Evolutionary conservation across 441 rosid genomes (phyloP), one percentile per base, ranked within the genome.

Genomic region (Dalechampia spathulata): DNA sequence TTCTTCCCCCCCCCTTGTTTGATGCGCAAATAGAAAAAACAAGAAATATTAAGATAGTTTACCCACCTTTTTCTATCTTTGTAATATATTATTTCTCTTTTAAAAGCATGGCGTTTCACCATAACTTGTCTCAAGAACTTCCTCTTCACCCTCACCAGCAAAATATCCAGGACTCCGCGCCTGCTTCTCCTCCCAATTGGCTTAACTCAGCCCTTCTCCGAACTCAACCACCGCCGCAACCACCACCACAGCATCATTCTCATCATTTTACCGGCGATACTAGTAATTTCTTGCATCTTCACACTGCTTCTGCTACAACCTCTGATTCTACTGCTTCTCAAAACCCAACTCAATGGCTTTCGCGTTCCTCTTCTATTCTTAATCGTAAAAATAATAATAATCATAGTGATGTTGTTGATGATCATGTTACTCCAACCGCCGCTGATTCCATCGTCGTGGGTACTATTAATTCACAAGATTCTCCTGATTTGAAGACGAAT

Each of bases 131-230:
- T n/a, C 90, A 83, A 14, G 87, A 84, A 75, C 82, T 83, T 54
- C 83, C 96, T 36, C 79, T 87, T 49, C 86, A 83, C 66, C 92
- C 81, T 77, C 83, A 85, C 67, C 60, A 57, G 22, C 80, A 66
- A 27, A 62, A 30, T 30, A 71, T 74, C 38, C 62, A 69, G n/a
- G 87, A 72, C 64, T 60, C 71, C 0, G 19, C 76, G 21, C 20
- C 72, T 15, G 80, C 78, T 36, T 94, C 95, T 13, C 82, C 78
- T 34, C 97, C 95, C 13, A 90, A 74, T 58, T 90, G 99, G 99
- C 80, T 94, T 4, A 89, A 85, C 90, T 60, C 78, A 1, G 97
- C 99, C n/a, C 87, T 85, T 52, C 90, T 87, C 58, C 88, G 95
- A 16, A 42, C 80, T 4, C 85, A 74, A 50, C 83, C 60, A 43